phyloP scores from a whole-genome alignment of 2,329 filamentous ascomycete species.

The Fusarium buharicum region DNA sequence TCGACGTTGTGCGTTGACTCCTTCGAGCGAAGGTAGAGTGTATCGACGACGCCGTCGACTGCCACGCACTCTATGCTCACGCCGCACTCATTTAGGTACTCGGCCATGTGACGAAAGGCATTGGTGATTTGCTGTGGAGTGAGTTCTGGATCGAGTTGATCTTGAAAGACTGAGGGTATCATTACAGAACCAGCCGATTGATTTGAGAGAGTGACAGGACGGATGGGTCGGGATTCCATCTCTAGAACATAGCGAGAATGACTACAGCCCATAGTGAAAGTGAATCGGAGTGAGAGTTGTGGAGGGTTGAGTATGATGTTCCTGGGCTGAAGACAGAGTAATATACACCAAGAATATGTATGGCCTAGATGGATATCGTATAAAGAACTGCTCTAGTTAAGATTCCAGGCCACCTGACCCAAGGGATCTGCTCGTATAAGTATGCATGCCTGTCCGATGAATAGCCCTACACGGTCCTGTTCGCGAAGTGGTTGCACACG shows the following conservation, averaged over 20 bases:
- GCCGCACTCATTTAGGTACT: conserved; percentile 35
- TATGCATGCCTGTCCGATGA: conserved; percentile 5
- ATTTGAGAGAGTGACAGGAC: conserved; percentile 31
- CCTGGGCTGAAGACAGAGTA: neutral
- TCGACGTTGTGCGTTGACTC: conserved; percentile 38
- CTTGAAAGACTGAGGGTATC: conserved; percentile 28
- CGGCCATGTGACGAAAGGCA: conserved; percentile 37
- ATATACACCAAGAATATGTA: conserved; percentile 6
- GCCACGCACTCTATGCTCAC: conserved; percentile 23
- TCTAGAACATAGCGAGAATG: conserved; percentile 33
- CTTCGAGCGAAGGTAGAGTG: conserved; percentile 33
- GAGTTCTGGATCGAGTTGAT: conserved; percentile 27
- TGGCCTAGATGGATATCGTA: conserved; percentile 8
- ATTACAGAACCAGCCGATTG: conserved; percentile 34
- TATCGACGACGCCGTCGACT: conserved; percentile 40
- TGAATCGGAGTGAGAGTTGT: neutral
- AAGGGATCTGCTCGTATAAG: conserved; percentile 29
- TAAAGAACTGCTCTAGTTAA: conserved; percentile 10
- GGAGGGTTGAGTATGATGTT: neutral
- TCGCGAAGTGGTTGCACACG: conserved; percentile 9
- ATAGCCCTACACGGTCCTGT: conserved; percentile 6
- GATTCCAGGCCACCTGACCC: conserved; percentile 7
- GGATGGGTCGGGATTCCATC: conserved; percentile 34
- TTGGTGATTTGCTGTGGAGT: conserved; percentile 21
- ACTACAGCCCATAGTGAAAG: conserved; percentile 33